These are phyloP conservation scores for Linanthus parryae DNA, from an alignment of 148 eudicot species.

Conservation along the genomic window DNA sequence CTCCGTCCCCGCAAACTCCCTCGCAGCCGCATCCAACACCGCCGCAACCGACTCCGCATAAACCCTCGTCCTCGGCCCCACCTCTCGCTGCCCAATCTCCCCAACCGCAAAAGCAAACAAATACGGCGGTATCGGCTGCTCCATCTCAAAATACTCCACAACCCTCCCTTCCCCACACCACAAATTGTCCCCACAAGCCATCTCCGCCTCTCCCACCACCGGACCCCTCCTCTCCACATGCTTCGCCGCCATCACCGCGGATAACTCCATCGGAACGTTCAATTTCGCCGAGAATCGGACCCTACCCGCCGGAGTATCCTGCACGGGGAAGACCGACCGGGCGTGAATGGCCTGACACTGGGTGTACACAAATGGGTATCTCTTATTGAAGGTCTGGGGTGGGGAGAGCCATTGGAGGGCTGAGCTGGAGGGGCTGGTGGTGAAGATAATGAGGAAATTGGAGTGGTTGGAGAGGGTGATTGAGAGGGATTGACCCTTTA, in stretches of 20 bases:
- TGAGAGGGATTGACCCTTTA: slow-evolving; percentile 33
- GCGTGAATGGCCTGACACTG: slow-evolving; percentile 96
- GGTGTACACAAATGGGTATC: slow-evolving; percentile 70
- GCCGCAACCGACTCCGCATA: slow-evolving; percentile 63
- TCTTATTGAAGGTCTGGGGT: slow-evolving; percentile 67
- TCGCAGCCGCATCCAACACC: slow-evolving; percentile 71
- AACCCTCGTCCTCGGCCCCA: slow-evolving; percentile 92
- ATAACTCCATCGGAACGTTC: slow-evolving; percentile 54
- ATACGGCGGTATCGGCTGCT: slow-evolving; percentile 91
- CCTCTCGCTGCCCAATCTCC: slow-evolving; percentile 68
- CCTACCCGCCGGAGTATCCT: slow-evolving; percentile 91
- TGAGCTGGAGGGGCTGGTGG: slow-evolving; percentile 30
- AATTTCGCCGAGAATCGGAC: slow-evolving; percentile 46
- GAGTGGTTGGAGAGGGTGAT: slow-evolving; percentile 30
- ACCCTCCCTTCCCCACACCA: slow-evolving; percentile 88
- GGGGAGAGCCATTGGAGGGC: slow-evolving; percentile 93
- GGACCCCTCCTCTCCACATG: slow-evolving; percentile 67
- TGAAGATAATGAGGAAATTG: slow-evolving; percentile 13
- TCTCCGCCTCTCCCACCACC: slow-evolving; percentile 46
- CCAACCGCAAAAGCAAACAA: slow-evolving; percentile 98
- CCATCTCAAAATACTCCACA: slow-evolving; percentile 96
- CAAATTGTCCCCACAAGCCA: slow-evolving; percentile 57
- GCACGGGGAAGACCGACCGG: slow-evolving; percentile 80
- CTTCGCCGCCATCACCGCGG: slow-evolving; percentile 80
- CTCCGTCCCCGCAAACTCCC: slow-evolving; percentile 87